Percentiles rank a stretch among this genome's conserved stretches.
Conservation (phyloP, 495 filamentous ascomycete genomes). For the Penicillium paradoxum region DNA sequence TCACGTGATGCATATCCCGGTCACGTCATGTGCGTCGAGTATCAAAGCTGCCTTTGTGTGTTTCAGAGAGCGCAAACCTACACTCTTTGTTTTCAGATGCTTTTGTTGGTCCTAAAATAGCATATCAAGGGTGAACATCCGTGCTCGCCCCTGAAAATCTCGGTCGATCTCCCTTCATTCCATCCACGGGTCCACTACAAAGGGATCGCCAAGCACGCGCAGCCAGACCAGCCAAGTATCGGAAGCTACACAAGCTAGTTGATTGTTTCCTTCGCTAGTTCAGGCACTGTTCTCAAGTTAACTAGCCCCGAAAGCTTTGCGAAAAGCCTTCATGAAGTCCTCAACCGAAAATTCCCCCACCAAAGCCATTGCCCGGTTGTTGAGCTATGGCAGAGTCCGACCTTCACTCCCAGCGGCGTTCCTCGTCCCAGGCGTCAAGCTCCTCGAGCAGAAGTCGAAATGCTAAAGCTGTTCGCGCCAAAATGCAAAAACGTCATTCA, state of each 20-base stretch:
- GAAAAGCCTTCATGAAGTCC: constrained; percentile 41
- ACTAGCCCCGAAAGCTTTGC: not conserved
- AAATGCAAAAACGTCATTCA: constrained; percentile 40
- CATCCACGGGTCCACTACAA: constrained; percentile 17
- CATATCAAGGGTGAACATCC: not conserved
- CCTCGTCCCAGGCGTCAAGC: constrained; percentile 43
- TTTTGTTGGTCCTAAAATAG: constrained; percentile 4
- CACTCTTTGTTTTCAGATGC: constrained; percentile 5
- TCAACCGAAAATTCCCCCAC: constrained; percentile 17
- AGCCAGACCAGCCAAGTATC: constrained; percentile 6
- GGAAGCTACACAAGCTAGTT: constrained; percentile 1
- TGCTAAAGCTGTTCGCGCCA: constrained; percentile 30
- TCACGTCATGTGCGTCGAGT: constrained; percentile 23
- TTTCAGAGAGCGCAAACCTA: not conserved
- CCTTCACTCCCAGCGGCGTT: constrained; percentile 33
- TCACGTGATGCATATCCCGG: constrained; percentile 5
- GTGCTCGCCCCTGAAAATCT: not conserved
- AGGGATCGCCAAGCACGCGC: constrained; percentile 21
- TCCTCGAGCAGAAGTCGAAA: constrained; percentile 41
- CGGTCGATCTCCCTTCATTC: constrained; percentile 28
- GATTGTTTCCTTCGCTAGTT: not conserved
- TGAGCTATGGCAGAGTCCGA: constrained; percentile 45
- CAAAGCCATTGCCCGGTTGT: constrained; percentile 29
- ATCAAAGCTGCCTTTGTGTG: constrained; percentile 6
- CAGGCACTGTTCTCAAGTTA: not conserved